Base-by-base conservation (phyloP, 140 eudicot species). In the Ambrosia hybrid region DNA sequence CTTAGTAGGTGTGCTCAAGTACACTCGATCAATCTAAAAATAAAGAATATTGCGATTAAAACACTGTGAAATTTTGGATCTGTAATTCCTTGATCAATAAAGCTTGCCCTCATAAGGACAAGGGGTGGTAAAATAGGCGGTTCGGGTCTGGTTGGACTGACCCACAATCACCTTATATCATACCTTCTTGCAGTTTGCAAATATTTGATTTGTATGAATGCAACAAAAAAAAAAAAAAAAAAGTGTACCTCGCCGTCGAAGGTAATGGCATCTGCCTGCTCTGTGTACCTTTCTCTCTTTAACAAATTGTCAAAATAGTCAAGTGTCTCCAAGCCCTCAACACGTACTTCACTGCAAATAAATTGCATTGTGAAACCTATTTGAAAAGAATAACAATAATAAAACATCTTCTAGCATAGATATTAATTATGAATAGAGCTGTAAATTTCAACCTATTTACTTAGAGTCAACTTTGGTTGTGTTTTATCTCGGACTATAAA, bases 311-410 rank as follows among this genome's bases (percentile, higher is more conserved):
- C 96, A 13, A 91, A 74, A 84, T 88, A 91, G 81, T 91, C 96
- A 11, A 91, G 96, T 57, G 96, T 91, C 87, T 91, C 97, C 83
- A 91, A 78, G 52, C 97, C 97, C 83, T 91, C 97, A 66, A 91
- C 87, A 41, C 97, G 94, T 74, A 91, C 97, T 85, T 91, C 97
- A 80, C 97, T 91, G 91, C 78, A 81, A 81, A 81, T 77, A 74
- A 80, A 84, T 53, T 51, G 72, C n/a, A 58, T 66, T 45, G 55
- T n/a, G 46, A 16, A 74, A 74, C 11, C 33, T 65, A 63, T 75
- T 57, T 79, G 65, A 66, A 79, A 74, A 65, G 55, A 67, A 63
- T 65, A 56, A 58, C 14, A 43, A 57, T 1, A 21, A 53, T 10
- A 68, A 61, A 36, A 69, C 57, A 73, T 62, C 58, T 67, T 45